Base-by-base conservation (phyloP, 2,329 filamentous ascomycete genomes). In the Fusarium bulbicola region DNA sequence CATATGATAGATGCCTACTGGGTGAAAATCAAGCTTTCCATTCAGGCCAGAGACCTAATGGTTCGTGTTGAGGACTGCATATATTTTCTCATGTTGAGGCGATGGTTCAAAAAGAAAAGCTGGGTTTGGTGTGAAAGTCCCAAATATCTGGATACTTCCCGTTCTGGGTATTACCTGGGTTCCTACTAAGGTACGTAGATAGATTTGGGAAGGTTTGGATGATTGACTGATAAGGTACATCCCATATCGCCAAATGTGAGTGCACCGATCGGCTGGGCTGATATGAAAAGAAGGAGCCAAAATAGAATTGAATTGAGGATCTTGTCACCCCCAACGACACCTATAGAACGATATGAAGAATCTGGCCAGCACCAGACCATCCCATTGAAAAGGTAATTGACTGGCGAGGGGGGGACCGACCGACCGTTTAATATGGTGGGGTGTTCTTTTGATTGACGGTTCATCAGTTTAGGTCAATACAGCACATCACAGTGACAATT, bases 371-470 rank as follows among this genome's bases (percentile, higher is more conserved):
- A 36, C 54, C 49, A 50, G 40, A 72, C 30, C 32, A 52, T 52
- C 30, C 18, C 18, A 20, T 26, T 52, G 18, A 36, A 26, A 42
- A 56, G 43, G 18, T 26, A 43, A 39, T 49, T 47, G 36, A 42
- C 65, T 39, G 46, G 42, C 39, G 50, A 53, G 42, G 52, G 50
- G 66, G 68, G 66, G 45, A 73, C 70, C 66, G 70, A 74, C 70
- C 70, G 70, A 73, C 70, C 70, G 45, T 64, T 62, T 52, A 52
- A 26, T 36, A 59, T 69, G 66, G 59, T 60, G 69, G 62, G 63
- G 62, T 70, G 59, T 26, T 36, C n/a, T 37, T 59, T 50, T 36
- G 40, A 61, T 46, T 26, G 56, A 34, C 26, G 39, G 36, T 16
- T 56, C 24, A 52, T 39, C 24, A n/a, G 26, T 40, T 40, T 61